These are phyloP conservation scores for Pseudocercospora eumusae DNA, from an alignment of 2,329 filamentous ascomycete species.

Conservation along the genomic window DNA sequence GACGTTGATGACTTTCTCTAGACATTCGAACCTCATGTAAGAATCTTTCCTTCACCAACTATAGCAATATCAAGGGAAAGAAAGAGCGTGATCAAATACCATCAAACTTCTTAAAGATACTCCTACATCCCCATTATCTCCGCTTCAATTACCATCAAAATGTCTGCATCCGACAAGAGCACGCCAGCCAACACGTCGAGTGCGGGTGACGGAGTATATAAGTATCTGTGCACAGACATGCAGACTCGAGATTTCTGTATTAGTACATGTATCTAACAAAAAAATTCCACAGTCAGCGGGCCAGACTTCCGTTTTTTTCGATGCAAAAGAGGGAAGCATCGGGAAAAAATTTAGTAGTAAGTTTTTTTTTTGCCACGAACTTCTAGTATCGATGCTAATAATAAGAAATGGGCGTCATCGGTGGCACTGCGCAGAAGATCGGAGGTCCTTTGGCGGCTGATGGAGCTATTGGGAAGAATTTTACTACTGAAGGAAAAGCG, in stretches of 20 bases:
- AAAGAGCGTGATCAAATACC: background rate
- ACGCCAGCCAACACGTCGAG: background rate
- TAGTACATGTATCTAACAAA: too few relatives aligned
- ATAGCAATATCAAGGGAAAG: background rate
- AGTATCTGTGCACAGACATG: too few relatives aligned
- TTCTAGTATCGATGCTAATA: too few relatives aligned
- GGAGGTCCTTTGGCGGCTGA: slow-evolving; percentile 17
- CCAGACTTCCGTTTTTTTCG: background rate
- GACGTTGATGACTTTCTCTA: background rate
- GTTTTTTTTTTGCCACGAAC: too few relatives aligned
- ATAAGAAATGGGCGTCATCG: slow-evolving; percentile 13
- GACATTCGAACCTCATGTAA: background rate
- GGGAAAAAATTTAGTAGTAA: background rate
- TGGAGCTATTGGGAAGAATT: slow-evolving; percentile 14
- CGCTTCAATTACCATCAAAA: background rate
- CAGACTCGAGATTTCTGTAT: too few relatives aligned
- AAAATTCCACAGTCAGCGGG: too few relatives aligned
- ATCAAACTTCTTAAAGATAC: background rate
- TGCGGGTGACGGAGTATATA: background rate
- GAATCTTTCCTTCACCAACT: background rate
- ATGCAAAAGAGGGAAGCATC: slow-evolving; percentile 5
- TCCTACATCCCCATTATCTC: background rate
- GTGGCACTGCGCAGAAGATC: slow-evolving; percentile 8
- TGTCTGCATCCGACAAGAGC: slow-evolving; percentile 8
- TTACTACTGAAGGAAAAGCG: slow-evolving; percentile 16